Conservation (phyloP, 306 rosid genomes). For the Leucaena leucocephala region DNA sequence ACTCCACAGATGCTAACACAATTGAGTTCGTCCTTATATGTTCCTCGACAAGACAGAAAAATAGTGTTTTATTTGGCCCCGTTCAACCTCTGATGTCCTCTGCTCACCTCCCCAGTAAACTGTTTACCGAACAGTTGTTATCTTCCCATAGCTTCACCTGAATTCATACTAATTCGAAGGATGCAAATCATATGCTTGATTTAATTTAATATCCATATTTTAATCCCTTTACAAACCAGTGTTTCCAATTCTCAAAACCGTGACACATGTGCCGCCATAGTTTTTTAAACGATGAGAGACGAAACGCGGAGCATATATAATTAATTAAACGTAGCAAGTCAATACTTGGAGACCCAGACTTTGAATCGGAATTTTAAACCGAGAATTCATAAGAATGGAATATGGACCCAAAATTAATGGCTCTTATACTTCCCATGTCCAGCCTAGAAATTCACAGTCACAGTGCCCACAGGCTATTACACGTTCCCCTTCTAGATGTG, state of each 20-base stretch:
- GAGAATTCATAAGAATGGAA: background rate
- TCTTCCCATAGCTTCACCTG: conserved; percentile 36
- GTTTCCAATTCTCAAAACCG: background rate
- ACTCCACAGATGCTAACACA: background rate
- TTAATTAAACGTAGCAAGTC: conserved; percentile 12
- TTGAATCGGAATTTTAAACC: conserved; percentile 37
- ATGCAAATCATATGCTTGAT: background rate
- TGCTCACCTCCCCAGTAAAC: conserved; percentile 46
- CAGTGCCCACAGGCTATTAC: background rate
- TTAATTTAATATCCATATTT: background rate
- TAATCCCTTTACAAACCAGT: background rate
- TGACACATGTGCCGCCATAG: conserved; percentile 32
- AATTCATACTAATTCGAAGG: background rate
- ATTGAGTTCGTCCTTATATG: background rate
- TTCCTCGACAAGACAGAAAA: conserved; percentile 11
- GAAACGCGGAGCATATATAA: background rate
- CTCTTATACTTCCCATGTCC: conserved; percentile 1
- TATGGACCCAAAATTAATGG: background rate
- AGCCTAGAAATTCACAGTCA: background rate
- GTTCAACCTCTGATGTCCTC: conserved; percentile 1
- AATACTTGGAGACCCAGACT: conserved; percentile 48
- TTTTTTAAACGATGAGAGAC: background rate
- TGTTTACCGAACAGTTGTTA: conserved; percentile 47
- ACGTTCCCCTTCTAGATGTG: conserved; percentile 19
- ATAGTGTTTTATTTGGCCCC: background rate